Percentiles rank a stretch among this genome's conserved stretches.
Evolutionary conservation across 331 rosid genomes (phyloP).

Genomic region (Saraca asoca): DNA sequence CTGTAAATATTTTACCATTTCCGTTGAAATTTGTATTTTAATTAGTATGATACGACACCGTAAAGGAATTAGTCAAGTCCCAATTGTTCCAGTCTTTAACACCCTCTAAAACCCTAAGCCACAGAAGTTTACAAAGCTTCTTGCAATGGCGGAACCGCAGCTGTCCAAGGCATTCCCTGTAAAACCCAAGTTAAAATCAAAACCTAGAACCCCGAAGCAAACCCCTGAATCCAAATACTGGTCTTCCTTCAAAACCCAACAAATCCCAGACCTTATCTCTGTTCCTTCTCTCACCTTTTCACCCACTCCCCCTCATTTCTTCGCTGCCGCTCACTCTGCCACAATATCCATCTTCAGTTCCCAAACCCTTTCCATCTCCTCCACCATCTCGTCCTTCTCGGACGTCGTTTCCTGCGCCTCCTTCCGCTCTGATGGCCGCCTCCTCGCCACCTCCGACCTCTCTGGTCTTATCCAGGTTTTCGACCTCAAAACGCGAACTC

Average conservation of each 20-base stretch:
- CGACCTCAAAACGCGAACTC: slow-evolving; percentile 59
- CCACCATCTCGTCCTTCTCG: slow-evolving; percentile 57
- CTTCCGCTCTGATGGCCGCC: slow-evolving; percentile 74
- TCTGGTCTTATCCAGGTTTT: slow-evolving; percentile 80
- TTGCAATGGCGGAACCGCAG: slow-evolving; percentile 58
- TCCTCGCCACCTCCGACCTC: slow-evolving; percentile 79
- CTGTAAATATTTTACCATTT: too few species aligned
- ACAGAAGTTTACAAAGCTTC: neutral
- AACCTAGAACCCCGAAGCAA: slow-evolving; percentile 55
- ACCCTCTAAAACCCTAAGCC: slow-evolving; percentile 41
- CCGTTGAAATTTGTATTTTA: too few species aligned
- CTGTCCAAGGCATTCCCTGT: slow-evolving; percentile 53
- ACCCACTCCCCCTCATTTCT: slow-evolving; percentile 52
- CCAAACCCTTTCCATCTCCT: slow-evolving; percentile 46
- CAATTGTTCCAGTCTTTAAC: too few species aligned
- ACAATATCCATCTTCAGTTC: slow-evolving; percentile 60
- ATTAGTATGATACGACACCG: too few species aligned
- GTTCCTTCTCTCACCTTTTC: slow-evolving; percentile 70
- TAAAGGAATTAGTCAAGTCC: too few species aligned
- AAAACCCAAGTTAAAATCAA: slow-evolving; percentile 70
- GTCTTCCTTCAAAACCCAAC: slow-evolving; percentile 74
- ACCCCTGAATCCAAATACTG: slow-evolving; percentile 79
- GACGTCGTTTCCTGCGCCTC: slow-evolving; percentile 73
- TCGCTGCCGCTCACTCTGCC: slow-evolving; percentile 73
- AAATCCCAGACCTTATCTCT: slow-evolving; percentile 62